Evolutionary conservation across 2,329 filamentous ascomycete species (phyloP).

Genomic region (Colletotrichum spinosum): DNA sequence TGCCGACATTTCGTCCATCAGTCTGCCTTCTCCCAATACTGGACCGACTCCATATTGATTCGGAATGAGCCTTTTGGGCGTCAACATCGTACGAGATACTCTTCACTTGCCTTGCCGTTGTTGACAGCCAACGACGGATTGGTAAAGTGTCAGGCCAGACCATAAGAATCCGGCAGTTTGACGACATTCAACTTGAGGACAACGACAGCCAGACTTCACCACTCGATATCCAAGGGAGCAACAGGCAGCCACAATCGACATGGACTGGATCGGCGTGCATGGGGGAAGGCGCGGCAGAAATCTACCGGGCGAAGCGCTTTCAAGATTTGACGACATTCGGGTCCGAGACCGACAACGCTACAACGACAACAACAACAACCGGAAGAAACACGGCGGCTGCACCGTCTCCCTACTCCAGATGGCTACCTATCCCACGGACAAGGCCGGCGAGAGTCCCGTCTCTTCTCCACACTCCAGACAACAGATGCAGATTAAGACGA

Average conservation of each 20-base stretch:
- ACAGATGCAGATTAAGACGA: constrained; percentile 2
- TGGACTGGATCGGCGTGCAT: constrained; percentile 6
- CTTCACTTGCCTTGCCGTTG: too few species aligned
- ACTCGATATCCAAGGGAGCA: too few species aligned
- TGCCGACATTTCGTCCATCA: too few species aligned
- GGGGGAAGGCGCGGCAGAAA: neutral
- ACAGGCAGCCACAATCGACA: neutral
- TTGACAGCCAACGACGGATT: too few species aligned
- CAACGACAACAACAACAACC: neutral
- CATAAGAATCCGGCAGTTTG: too few species aligned
- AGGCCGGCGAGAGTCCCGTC: neutral
- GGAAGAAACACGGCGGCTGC: constrained; percentile 22
- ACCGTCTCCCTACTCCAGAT: constrained; percentile 7
- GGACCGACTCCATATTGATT: too few species aligned
- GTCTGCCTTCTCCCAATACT: too few species aligned
- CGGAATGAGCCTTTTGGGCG: too few species aligned
- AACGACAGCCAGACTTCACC: too few species aligned
- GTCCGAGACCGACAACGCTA: constrained; percentile 3
- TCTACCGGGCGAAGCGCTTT: constrained; percentile 14
- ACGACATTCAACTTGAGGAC: too few species aligned
- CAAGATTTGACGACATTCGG: constrained; percentile 5
- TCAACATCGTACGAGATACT: too few species aligned
- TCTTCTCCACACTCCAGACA: constrained; percentile 23
- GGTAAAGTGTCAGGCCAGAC: too few species aligned
- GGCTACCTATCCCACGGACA: neutral